Percentiles rank a stretch among this genome's conserved stretches.
phyloP scores from a whole-genome alignment of 257 asterid species.

The Solanum arcanum region DNA sequence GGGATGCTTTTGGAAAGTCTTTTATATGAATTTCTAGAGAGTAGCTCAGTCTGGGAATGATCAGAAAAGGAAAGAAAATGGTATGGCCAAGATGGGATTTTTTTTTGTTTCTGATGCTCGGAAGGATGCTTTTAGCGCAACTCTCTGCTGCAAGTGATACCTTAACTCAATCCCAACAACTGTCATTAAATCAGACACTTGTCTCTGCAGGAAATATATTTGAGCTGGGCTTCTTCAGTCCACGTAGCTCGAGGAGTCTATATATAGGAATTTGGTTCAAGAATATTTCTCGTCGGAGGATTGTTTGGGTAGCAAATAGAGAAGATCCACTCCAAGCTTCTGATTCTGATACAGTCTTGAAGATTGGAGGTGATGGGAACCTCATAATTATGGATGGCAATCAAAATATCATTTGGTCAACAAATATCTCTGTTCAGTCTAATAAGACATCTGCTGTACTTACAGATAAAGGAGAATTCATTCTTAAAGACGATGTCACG shows the following conservation, averaged over 20 bases:
- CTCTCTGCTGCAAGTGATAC: neutral
- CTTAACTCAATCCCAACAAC: neutral
- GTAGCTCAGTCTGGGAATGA: neutral
- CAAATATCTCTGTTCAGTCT: neutral
- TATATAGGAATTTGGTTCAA: neutral
- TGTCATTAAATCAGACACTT: neutral
- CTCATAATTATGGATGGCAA: neutral
- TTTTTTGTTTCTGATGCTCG: neutral
- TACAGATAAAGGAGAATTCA: neutral
- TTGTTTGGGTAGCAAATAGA: neutral
- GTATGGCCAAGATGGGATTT: neutral
- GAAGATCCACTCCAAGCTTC: neutral
- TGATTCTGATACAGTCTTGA: neutral
- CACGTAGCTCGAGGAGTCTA: neutral
- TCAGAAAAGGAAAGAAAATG: neutral
- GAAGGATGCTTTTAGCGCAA: neutral
- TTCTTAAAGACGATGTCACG: neutral
- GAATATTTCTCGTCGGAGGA: neutral
- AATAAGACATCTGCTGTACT: neutral
- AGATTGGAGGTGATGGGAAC: neutral
- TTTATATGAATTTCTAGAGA: neutral
- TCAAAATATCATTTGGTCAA: neutral
- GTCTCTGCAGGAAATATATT: neutral
- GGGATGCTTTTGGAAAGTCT: neutral
- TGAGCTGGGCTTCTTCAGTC: neutral